Conservation (phyloP, 2,329 filamentous ascomycete genomes). For the Trichoderma semiorbis region DNA sequence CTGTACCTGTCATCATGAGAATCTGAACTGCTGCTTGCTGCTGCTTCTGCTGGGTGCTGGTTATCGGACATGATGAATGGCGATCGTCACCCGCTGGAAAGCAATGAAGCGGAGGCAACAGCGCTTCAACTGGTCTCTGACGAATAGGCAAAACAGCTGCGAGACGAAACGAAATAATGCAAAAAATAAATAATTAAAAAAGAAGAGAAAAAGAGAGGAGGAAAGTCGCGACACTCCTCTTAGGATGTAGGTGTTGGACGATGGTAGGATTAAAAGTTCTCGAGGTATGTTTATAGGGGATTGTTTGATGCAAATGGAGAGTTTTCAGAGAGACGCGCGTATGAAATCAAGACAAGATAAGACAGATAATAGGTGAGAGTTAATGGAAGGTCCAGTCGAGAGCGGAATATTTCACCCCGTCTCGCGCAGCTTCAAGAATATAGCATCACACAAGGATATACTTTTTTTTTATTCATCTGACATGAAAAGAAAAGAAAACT, state of each 20-base stretch:
- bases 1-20: constrained; percentile 27
- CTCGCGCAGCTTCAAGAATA: no score
- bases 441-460: neutral
- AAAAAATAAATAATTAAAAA: neutral
- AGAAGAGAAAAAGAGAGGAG: neutral
- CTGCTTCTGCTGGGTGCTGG: neutral
- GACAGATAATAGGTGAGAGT: neutral
- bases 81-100: neutral
- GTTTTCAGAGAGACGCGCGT: neutral
- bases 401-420: neutral
- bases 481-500: neutral
- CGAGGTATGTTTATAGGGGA: neutral
- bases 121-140: neutral
- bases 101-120: neutral
- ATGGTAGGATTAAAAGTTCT: neutral
- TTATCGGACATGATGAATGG: constrained; percentile 23
- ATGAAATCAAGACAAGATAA: neutral
- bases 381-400: neutral
- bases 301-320: neutral
- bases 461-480: neutral
- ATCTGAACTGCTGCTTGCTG: neutral
- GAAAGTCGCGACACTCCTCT: neutral
- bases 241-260: neutral
- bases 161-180: neutral
- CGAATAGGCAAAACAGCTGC: neutral